These are phyloP conservation scores for Nymphaea thermarum DNA, from an alignment of 164 flowering plant species.

Conservation along the genomic window DNA sequence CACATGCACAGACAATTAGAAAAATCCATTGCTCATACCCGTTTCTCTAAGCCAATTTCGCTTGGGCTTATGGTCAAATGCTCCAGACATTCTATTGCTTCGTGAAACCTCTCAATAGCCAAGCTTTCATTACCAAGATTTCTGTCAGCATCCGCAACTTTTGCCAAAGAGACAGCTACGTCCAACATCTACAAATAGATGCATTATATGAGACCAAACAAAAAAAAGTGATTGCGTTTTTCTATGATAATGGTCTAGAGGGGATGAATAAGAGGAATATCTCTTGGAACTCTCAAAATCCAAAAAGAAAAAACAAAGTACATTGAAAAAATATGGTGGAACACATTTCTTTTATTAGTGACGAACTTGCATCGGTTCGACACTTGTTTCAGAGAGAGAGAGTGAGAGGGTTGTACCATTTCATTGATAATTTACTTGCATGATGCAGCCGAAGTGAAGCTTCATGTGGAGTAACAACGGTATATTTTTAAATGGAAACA, in stretches of 20 bases:
- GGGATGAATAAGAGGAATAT: not conserved
- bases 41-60: constrained; percentile 48
- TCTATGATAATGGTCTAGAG: not conserved
- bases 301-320: too few species aligned
- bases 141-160: constrained; percentile 93
- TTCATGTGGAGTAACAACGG: too few species aligned
- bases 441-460: too few species aligned
- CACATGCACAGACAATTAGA: not conserved
- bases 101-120: constrained; percentile 60
- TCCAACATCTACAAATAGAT: constrained; percentile 45
- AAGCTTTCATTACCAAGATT: constrained; percentile 45
- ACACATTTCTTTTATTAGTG: too few species aligned
- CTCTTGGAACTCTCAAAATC: not conserved
- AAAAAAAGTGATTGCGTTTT: too few species aligned
- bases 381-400: too few species aligned
- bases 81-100: constrained; percentile 63
- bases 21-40: constrained; percentile 29
- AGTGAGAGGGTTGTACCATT: too few species aligned
- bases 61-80: constrained; percentile 40
- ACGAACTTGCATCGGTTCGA: too few species aligned
- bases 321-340: too few species aligned
- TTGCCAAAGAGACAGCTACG: constrained; percentile 81
- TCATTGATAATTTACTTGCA: too few species aligned
- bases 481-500: too few species aligned
- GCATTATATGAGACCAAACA: not conserved